Conservation (phyloP, 768 basidiomycete genomes). For the Austroboletus festivus region DNA sequence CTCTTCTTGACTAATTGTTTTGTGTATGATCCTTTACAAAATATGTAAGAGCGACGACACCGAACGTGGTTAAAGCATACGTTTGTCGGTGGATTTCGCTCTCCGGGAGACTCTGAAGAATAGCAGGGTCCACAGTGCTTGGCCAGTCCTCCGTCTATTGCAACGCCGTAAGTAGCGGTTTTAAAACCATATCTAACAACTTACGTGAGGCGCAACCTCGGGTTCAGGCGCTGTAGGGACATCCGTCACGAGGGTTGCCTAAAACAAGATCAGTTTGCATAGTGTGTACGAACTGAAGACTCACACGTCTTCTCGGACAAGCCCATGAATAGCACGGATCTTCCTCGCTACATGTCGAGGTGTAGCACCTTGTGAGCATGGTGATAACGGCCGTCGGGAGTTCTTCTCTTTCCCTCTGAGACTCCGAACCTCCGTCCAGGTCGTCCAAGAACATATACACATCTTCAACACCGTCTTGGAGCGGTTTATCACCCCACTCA, state of each 20-base stretch:
- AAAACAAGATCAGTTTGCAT: slow-evolving; percentile 13
- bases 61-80: slow-evolving; percentile 25
- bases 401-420: slow-evolving; percentile 60
- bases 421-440: slow-evolving; percentile 59
- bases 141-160: slow-evolving; percentile 48
- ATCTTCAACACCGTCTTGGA: slow-evolving; percentile 88
- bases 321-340: slow-evolving; percentile 76
- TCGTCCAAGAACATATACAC: slow-evolving; percentile 94
- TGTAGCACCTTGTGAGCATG: slow-evolving; percentile 86
- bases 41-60: not conserved
- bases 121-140: slow-evolving; percentile 44
- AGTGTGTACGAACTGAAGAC: slow-evolving; percentile 11
- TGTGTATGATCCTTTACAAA: slow-evolving; percentile 63
- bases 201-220: slow-evolving; percentile 29
- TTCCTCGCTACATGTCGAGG: slow-evolving; percentile 80
- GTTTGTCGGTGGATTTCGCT: slow-evolving; percentile 83
- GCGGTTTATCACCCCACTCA: slow-evolving; percentile 81
- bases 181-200: slow-evolving; percentile 30
- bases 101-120: slow-evolving; percentile 58
- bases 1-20: slow-evolving; percentile 84
- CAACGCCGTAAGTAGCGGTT: not conserved
- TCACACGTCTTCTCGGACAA: slow-evolving; percentile 67
- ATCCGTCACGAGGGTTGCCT: slow-evolving; percentile 27
- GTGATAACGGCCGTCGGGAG: slow-evolving; percentile 90
- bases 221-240: slow-evolving; percentile 19